phyloP scores from a whole-genome alignment of 495 filamentous ascomycete species.

The Parathielavia appendiculata region DNA sequence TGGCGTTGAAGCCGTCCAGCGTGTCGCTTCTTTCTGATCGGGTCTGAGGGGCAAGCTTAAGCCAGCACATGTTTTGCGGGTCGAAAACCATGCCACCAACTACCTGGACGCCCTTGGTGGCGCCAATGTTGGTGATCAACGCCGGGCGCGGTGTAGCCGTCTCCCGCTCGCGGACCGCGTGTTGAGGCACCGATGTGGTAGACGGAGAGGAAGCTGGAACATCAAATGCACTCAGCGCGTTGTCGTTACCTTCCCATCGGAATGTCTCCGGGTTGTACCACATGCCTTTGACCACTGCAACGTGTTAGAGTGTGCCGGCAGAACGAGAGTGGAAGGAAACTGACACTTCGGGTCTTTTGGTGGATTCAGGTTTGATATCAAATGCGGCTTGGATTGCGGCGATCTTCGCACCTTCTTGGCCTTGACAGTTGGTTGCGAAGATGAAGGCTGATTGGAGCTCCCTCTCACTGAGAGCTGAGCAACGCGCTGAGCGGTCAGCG shows the following conservation, averaged over 20 bases:
- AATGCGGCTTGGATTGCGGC: conserved; percentile 48
- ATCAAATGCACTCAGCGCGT: conserved; percentile 71
- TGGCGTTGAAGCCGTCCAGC: conserved; percentile 71
- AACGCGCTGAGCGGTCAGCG: conserved; percentile 74
- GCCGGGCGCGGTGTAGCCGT: conserved; percentile 70
- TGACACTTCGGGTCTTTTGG: conserved; percentile 46
- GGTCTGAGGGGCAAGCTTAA: conserved; percentile 57
- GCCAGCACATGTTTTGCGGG: conserved; percentile 91
- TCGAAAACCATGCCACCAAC: conserved; percentile 97
- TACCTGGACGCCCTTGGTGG: conserved; percentile 74
- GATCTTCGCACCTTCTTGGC: conserved; percentile 53
- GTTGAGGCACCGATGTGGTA: conserved; percentile 40
- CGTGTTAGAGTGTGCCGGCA: not conserved
- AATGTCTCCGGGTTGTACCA: conserved; percentile 80
- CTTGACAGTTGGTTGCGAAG: conserved; percentile 37
- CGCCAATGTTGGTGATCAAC: conserved; percentile 84
- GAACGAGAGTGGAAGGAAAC: conserved; percentile 15
- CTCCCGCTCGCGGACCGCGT: conserved; percentile 49
- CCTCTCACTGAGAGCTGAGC: conserved; percentile 60
- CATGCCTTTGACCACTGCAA: conserved; percentile 83
- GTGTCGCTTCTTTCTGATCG: conserved; percentile 39
- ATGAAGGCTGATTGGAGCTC: conserved; percentile 31
- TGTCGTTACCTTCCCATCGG: conserved; percentile 96
- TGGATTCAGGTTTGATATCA: conserved; percentile 47
- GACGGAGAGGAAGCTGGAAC: conserved; percentile 46